Percentiles rank a stretch among this genome's conserved stretches.
phyloP scores from a whole-genome alignment of 139 green algal species.

The Coelastrella sp. region DNA sequence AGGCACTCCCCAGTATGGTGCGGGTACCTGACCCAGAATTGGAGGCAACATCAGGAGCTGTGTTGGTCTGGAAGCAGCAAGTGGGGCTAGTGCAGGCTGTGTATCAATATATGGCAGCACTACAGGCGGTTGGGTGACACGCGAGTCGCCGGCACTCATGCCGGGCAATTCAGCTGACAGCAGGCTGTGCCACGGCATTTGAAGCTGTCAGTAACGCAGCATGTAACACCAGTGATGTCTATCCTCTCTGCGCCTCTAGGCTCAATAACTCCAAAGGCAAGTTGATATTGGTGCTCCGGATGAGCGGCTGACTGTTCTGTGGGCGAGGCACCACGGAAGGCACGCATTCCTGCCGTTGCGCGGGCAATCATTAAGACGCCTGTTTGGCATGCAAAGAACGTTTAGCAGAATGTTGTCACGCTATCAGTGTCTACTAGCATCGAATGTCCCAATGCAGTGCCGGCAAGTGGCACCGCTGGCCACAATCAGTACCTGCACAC shows the following conservation, averaged over 20 bases:
- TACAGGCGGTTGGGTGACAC: background rate
- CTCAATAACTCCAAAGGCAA: no score
- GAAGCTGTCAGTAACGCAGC: no score
- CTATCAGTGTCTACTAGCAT: background rate
- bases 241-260: no score
- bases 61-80: conserved; percentile 42
- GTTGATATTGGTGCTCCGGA: no score
- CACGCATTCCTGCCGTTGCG: no score
- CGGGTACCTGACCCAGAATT: conserved; percentile 33
- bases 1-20: conserved; percentile 40
- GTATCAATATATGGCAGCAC: conserved; percentile 30
- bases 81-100: conserved; percentile 31
- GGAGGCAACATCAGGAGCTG: conserved; percentile 30
- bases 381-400: background rate
- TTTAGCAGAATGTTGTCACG: background rate
- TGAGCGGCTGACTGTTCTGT: no score
- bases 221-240: no score
- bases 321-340: no score
- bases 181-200: no score
- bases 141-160: no score
- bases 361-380: background rate
- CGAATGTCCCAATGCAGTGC: background rate
- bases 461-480: background rate
- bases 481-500: background rate
- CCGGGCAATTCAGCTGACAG: no score